Conservation (phyloP, 768 basidiomycete genomes). For the Leccinum variicolor region DNA sequence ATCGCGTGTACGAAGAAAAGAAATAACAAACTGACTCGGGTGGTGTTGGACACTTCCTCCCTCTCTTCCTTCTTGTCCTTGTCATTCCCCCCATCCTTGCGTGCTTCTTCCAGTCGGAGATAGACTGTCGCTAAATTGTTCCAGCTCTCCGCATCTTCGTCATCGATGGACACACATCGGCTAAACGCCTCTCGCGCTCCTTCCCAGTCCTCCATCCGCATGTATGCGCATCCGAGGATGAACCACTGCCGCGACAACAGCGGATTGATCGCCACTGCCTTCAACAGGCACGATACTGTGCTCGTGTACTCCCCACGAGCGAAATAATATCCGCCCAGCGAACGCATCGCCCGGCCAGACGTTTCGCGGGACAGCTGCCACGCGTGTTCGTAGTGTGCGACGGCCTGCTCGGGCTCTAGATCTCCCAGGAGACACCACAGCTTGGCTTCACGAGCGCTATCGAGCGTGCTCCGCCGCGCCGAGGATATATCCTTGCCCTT, state of each 20-base stretch:
- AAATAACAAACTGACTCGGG: slow-evolving; percentile 2
- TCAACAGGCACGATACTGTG: slow-evolving; percentile 63
- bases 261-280: slow-evolving; percentile 86
- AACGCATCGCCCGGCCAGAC: slow-evolving; percentile 89
- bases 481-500: slow-evolving; percentile 52
- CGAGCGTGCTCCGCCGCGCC: slow-evolving; percentile 44
- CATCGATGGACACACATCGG: slow-evolving; percentile 86
- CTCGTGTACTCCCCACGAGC: slow-evolving; percentile 57
- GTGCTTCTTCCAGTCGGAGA: slow-evolving; percentile 65
- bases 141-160: slow-evolving; percentile 98
- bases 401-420: slow-evolving; percentile 69
- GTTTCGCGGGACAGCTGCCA: slow-evolving; percentile 80
- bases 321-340: slow-evolving; percentile 83
- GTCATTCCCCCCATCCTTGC: slow-evolving; percentile 12
- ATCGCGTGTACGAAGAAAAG: not conserved
- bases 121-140: slow-evolving; percentile 95
- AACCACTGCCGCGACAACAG: slow-evolving; percentile 90
- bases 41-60: slow-evolving; percentile 18
- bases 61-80: slow-evolving; percentile 30
- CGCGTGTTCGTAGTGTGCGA: slow-evolving; percentile 74
- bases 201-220: slow-evolving; percentile 81
- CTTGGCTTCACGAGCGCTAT: slow-evolving; percentile 78
- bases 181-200: slow-evolving; percentile 80
- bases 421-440: slow-evolving; percentile 95
- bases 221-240: slow-evolving; percentile 87